Evolutionary conservation across 2,329 filamentous ascomycete genomes (phyloP).

Genomic region (Magnaporthiopsis rhizophila): DNA sequence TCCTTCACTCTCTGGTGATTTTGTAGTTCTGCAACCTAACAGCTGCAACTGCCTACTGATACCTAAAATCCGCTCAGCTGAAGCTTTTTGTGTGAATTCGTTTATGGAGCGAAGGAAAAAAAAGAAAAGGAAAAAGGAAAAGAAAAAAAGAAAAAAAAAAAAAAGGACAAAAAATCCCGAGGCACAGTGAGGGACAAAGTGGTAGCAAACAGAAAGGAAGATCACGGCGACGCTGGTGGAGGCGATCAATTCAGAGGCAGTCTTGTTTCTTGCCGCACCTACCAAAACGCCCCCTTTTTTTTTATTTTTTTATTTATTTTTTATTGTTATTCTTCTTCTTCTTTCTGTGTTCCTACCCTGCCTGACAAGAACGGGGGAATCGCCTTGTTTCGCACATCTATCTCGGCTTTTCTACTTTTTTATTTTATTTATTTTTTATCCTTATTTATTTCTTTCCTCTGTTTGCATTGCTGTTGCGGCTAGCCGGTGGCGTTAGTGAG

Average conservation of each 20-base stretch:
- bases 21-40: background rate
- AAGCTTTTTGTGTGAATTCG: background rate
- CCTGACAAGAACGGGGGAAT: background rate
- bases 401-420: background rate
- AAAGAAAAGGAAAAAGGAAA: background rate
- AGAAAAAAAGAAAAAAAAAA: background rate
- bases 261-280: background rate
- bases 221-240: background rate
- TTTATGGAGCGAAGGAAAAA: background rate
- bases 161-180: background rate
- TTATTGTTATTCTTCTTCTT: too few species aligned
- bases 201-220: background rate
- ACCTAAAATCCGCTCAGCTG: background rate
- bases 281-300: background rate
- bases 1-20: slow-evolving; percentile 3
- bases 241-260: background rate
- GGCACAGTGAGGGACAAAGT: background rate
- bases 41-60: background rate
- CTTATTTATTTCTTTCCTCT: slow-evolving; percentile 5
- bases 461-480: background rate
- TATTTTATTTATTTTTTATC: slow-evolving; percentile 4
- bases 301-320: too few species aligned
- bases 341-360: background rate
- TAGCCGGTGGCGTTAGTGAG: slow-evolving; percentile 8
- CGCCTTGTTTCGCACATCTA: background rate